A percentile compares a stretch with the other conserved stretches of the same genome.
These are phyloP conservation scores for Rubus parviflorus DNA, from an alignment of 306 rosid species.

Conservation along the genomic window DNA sequence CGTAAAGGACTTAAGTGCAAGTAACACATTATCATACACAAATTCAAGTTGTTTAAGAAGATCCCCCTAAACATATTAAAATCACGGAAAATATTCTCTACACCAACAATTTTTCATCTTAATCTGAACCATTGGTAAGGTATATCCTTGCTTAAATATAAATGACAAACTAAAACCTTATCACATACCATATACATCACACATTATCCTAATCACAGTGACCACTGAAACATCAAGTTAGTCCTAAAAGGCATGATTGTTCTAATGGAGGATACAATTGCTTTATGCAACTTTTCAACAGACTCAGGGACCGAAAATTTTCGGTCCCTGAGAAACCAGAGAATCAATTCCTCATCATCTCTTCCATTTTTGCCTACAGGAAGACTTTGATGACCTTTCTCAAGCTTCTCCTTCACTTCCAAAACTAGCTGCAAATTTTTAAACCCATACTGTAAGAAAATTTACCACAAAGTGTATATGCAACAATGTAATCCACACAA, in stretches of 20 bases:
- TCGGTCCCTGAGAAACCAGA: conserved; percentile 92
- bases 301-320: conserved; percentile 67
- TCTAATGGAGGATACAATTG: conserved; percentile 69
- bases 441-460: background rate
- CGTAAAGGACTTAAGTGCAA: conserved; percentile 4
- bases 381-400: conserved; percentile 52
- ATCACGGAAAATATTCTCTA: background rate
- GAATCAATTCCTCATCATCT: conserved; percentile 95
- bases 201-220: background rate
- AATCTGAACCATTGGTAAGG: background rate
- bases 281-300: conserved; percentile 63
- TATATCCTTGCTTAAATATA: background rate
- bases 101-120: background rate
- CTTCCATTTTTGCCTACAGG: conserved; percentile 88
- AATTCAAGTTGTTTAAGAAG: background rate
- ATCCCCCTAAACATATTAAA: background rate
- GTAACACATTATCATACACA: conserved; percentile 1
- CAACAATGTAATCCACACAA: background rate
- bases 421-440: conserved; percentile 60
- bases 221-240: background rate
- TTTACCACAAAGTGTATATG: too few species aligned
- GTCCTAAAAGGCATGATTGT: too few species aligned
- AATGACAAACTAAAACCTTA: background rate
- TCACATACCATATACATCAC: background rate
- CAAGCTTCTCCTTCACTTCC: conserved; percentile 82